Conservation (phyloP, 2,329 filamentous ascomycete genomes). For the Chaetomium globosum region DNA sequence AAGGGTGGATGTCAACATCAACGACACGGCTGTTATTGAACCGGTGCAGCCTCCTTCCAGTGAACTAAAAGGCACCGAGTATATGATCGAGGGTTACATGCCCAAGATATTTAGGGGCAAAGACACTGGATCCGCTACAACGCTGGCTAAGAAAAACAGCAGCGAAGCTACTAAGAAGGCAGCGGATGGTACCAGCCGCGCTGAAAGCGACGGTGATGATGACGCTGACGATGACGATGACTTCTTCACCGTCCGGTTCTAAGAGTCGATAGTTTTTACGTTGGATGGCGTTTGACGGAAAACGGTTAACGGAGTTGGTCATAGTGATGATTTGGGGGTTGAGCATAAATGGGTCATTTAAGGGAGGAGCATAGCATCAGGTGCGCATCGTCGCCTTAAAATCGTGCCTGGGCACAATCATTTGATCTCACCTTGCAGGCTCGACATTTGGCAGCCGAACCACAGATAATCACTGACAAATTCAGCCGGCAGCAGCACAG, state of each 20-base stretch:
- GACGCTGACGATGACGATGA: slow-evolving; percentile 31
- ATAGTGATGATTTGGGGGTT: background rate
- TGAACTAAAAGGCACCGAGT: slow-evolving; percentile 46
- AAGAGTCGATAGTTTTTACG: slow-evolving; percentile 14
- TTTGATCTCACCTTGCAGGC: slow-evolving; percentile 17
- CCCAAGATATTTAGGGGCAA: slow-evolving; percentile 41
- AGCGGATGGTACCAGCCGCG: slow-evolving; percentile 21
- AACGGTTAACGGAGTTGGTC: background rate
- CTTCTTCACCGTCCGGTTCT: slow-evolving; percentile 27
- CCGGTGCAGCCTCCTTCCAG: slow-evolving; percentile 44
- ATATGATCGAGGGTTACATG: slow-evolving; percentile 56
- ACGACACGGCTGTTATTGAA: slow-evolving; percentile 53
- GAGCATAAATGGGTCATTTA: background rate
- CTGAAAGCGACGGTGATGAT: slow-evolving; percentile 26
- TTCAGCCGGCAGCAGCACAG: background rate
- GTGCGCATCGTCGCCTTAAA: background rate
- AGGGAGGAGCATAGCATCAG: background rate
- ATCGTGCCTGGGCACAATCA: background rate
- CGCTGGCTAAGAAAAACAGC: background rate
- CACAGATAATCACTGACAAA: background rate
- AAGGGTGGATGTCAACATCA: slow-evolving; percentile 52
- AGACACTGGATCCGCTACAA: slow-evolving; percentile 32
- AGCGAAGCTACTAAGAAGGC: slow-evolving; percentile 25
- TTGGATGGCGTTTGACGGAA: slow-evolving; percentile 3
- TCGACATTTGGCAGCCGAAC: background rate